phyloP scores from a whole-genome alignment of 352 stramenopile species.

The Phytophthora pini region DNA sequence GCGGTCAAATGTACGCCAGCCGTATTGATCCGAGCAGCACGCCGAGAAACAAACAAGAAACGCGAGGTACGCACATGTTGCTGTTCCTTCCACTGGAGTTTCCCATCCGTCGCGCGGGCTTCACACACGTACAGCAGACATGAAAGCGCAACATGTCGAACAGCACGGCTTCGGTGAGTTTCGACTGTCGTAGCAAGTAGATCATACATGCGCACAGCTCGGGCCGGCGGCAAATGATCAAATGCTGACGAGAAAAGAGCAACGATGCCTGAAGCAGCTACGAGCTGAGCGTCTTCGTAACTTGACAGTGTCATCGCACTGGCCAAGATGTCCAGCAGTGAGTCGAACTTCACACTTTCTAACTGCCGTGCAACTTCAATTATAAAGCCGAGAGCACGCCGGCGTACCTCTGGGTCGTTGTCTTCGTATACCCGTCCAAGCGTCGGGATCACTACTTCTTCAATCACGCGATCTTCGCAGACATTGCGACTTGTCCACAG shows the following conservation, averaged over 20 bases:
- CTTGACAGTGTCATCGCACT: slow-evolving; percentile 69
- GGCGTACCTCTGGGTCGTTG: slow-evolving; percentile 59
- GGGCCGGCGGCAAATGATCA: slow-evolving; percentile 72
- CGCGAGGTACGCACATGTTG: slow-evolving; percentile 70
- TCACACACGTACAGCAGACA: slow-evolving; percentile 80
- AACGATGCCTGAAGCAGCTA: slow-evolving; percentile 63
- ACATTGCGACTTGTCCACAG: slow-evolving; percentile 80
- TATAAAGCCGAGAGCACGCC: slow-evolving; percentile 65
- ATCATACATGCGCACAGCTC: slow-evolving; percentile 83
- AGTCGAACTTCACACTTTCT: slow-evolving; percentile 86
- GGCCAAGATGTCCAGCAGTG: slow-evolving; percentile 79
- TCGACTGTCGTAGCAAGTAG: slow-evolving; percentile 71
- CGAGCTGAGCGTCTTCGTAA: slow-evolving; percentile 72
- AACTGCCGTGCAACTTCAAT: slow-evolving; percentile 72
- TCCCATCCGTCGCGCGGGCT: slow-evolving; percentile 59
- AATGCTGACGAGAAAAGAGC: slow-evolving; percentile 84
- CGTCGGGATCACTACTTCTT: slow-evolving; percentile 82
- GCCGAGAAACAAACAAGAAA: slow-evolving; percentile 71
- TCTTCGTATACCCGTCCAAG: slow-evolving; percentile 80
- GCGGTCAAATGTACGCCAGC: slow-evolving; percentile 37
- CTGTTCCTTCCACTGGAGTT: slow-evolving; percentile 72
- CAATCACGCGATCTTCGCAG: slow-evolving; percentile 85
- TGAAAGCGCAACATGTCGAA: slow-evolving; percentile 66
- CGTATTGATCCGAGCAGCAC: slow-evolving; percentile 41
- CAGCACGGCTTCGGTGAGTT: slow-evolving; percentile 65